Percentiles rank a stretch among this genome's conserved stretches.
Conservation (phyloP, 2,329 filamentous ascomycete genomes). For the Tolypocladium amazonense region DNA sequence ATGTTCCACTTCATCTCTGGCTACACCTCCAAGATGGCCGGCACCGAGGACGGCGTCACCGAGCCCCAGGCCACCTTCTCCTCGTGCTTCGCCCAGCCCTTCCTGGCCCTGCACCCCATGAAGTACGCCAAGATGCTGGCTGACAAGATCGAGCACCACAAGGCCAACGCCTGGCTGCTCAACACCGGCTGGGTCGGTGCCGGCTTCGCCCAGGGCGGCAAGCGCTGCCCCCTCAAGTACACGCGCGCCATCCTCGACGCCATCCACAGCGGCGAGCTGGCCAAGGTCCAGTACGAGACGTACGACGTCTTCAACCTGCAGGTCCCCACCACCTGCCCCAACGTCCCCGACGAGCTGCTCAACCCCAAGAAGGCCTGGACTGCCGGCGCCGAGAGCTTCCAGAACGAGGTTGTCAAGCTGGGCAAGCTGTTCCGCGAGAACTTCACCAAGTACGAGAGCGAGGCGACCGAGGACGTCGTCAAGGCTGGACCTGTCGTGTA, state of each 20-base stretch:
- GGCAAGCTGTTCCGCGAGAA: slow-evolving; percentile 87
- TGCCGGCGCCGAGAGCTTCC: slow-evolving; percentile 69
- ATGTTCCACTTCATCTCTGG: slow-evolving; percentile 99
- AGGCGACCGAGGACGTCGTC: slow-evolving; percentile 73
- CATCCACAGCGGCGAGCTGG: slow-evolving; percentile 94
- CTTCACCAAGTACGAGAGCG: slow-evolving; percentile 88
- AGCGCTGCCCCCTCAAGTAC: slow-evolving; percentile 97
- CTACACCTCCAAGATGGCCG: slow-evolving; percentile 99
- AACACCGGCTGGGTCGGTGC: slow-evolving; percentile 98
- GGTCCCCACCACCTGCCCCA: slow-evolving; percentile 85
- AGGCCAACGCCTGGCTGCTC: slow-evolving; percentile 93
- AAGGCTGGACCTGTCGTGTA: slow-evolving; percentile 45
- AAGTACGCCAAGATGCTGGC: slow-evolving; percentile 97
- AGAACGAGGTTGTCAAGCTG: slow-evolving; percentile 80
- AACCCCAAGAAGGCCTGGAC: slow-evolving; percentile 95
- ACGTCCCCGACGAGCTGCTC: slow-evolving; percentile 82
- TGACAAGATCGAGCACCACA: slow-evolving; percentile 93
- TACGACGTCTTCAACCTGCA: slow-evolving; percentile 96
- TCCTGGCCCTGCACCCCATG: slow-evolving; percentile 98
- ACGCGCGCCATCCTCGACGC: slow-evolving; percentile 96
- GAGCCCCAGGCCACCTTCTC: slow-evolving; percentile 99
- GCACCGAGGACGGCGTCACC: slow-evolving; percentile 91
- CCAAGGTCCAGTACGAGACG: slow-evolving; percentile 83
- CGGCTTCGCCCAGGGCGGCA: slow-evolving; percentile 80
- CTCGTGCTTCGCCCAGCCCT: slow-evolving; percentile 97